A percentile compares a stretch with the other conserved stretches of the same genome.
These are phyloP conservation scores for Beauveria sp. DNA, from an alignment of 2,329 filamentous ascomycete genomes.

Conservation along the genomic window DNA sequence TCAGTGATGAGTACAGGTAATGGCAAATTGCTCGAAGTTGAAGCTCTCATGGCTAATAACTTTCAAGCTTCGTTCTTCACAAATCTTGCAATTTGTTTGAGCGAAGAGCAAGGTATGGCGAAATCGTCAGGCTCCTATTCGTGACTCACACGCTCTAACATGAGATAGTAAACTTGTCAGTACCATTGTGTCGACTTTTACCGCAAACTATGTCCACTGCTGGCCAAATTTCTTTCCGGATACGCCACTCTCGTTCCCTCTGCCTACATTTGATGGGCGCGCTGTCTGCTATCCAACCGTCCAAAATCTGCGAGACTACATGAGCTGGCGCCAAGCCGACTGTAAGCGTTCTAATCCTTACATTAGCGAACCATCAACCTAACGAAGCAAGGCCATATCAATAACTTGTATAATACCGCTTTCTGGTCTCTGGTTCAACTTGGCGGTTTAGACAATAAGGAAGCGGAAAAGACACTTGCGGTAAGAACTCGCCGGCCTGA, in stretches of 20 bases:
- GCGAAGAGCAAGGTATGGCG: constrained; percentile 63
- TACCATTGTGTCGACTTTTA: constrained; percentile 88
- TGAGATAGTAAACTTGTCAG: constrained; percentile 74
- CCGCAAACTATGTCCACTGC: constrained; percentile 75
- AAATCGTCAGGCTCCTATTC: constrained; percentile 13
- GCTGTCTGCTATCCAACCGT: constrained; percentile 83
- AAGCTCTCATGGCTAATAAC: background rate
- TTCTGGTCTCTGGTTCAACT: constrained; percentile 85
- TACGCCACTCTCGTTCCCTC: constrained; percentile 59
- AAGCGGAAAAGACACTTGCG: constrained; percentile 74
- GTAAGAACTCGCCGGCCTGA: constrained; percentile 34
- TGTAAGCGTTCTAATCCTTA: constrained; percentile 49
- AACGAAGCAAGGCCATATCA: constrained; percentile 70
- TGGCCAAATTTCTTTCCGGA: constrained; percentile 74
- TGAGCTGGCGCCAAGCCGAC: constrained; percentile 95
- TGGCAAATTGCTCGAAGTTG: too few species aligned
- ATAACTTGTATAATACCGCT: constrained; percentile 96
- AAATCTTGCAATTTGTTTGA: constrained; percentile 79
- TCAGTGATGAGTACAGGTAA: constrained; percentile 88
- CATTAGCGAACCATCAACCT: background rate
- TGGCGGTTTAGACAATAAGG: constrained; percentile 66
- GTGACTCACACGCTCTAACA: constrained; percentile 4
- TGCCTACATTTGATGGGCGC: constrained; percentile 88
- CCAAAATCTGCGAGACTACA: constrained; percentile 81
- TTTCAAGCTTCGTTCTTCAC: constrained; percentile 73